Base-by-base conservation (phyloP, 768 basidiomycete genomes). In the Kwoniella bestiolae region DNA sequence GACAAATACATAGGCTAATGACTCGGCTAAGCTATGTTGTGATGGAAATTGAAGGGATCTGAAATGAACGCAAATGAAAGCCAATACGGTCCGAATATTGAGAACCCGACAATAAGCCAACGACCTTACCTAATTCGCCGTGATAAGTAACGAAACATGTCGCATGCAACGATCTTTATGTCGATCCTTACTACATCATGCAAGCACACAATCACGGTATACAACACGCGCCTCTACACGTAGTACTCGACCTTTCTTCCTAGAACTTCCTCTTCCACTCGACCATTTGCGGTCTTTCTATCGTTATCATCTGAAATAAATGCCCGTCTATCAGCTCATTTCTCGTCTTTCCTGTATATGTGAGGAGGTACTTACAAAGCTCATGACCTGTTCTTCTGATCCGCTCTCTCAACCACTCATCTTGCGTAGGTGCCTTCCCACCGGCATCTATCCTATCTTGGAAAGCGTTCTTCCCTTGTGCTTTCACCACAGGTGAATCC, bases 301-400 rank as follows among this genome's bases (percentile, higher is more conserved):
- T 65, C 64, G 26, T 70, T 59, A 51, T 70, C 66, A 47, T 71
- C 53, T 56, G 25, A 12, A 12, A 34, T 29, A 8, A 23, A 53
- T 6, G 11, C 31, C 11, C 18, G 6, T 21, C 32, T n/a, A 16
- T n/a, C 29, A 18, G 50, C 61, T 59, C 18, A 25, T 35, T 53
- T 31, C 38, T 28, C 23, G 3, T 34, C 26, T 34, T 35, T 21
- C 38, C 11, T 11, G 23, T n/a, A n/a, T 7, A 47, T 16, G 26
- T 51, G 28, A 7, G 9, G 0, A 18, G 21, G 14, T 9, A 68
- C 67, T 64, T 35, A 68, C 67, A 70, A 2, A 69, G 65, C 61
- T 74, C 72, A 35, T 60, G 32, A 16, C 72, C 72, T 5, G 72
- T 74, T 38, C 72, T 51, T 50, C 67, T 65, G 50, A 74, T 74